phyloP scores from a whole-genome alignment of 192 early-diverging fungal species.

The Podila horticola region DNA sequence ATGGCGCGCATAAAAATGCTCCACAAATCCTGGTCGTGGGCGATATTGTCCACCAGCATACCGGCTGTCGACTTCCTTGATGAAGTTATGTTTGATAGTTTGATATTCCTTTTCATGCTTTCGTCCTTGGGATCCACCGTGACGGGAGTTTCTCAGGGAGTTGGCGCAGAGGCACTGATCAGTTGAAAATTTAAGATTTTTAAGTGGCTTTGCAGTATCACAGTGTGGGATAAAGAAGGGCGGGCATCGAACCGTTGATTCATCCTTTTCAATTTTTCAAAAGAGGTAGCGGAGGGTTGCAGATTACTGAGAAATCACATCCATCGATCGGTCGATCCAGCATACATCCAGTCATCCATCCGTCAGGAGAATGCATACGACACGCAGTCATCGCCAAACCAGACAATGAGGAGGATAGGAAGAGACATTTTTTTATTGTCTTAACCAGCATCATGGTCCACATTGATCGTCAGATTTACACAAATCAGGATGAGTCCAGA shows the following conservation, averaged over 20 bases:
- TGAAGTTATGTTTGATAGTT: no score
- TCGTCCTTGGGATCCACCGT: no score
- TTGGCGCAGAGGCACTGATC: no score
- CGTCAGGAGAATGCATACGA: not conserved
- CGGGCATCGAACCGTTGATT: constrained; percentile 12
- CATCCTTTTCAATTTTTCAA: constrained; percentile 50
- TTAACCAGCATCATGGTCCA: not conserved
- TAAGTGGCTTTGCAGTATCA: no score
- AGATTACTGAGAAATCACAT: not conserved
- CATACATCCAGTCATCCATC: constrained; percentile 25
- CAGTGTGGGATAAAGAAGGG: not conserved
- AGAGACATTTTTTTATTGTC: not conserved
- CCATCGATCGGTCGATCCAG: not conserved
- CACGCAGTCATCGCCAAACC: not conserved
- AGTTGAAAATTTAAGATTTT: no score
- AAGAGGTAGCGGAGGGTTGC: constrained; percentile 18
- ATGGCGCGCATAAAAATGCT: no score
- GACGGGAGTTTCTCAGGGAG: no score
- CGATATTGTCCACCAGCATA: no score
- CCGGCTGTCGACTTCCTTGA: no score
- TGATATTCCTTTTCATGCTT: no score
- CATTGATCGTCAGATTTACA: not conserved
- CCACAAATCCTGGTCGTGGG: no score
- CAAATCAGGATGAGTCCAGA: not conserved
- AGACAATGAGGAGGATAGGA: not conserved